Base-by-base conservation (phyloP, 2,329 filamentous ascomycete species). In the Pseudogymnoascus sp. region DNA sequence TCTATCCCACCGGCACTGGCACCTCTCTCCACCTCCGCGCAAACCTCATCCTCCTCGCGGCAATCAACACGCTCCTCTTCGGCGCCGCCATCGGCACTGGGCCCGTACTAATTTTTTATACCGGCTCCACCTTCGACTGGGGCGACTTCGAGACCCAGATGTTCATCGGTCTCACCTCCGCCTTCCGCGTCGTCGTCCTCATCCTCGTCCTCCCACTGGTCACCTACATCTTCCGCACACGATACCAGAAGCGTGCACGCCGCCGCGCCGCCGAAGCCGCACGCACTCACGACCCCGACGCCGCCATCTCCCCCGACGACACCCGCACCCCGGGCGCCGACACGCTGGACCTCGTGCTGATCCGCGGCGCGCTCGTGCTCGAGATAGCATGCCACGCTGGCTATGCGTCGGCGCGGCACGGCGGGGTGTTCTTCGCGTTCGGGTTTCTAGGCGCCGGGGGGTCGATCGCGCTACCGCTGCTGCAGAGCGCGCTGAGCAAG, bases 401-500 rank as follows among this genome's bases (percentile, higher is more conserved):
- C 2, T 97, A 92, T 69, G 77, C 86, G 0, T 72, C 91, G 48
- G 81, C 84, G 0, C 79, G 81, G 1, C 80, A 77, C 1, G 80
- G 83, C 2, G 73, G 76, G 0, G 65, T 89, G 0, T 94, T 96
- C 71, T 80, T 89, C 3, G 63, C 83, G 0, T 87, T 85, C 15
- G 92, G 90, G 55, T 77, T 89, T 45, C 67, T 92, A 15, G 86
- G 90, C 1, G 81, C 90, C 0, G 74, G 95, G 37, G 92, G 92
- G 21, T 92, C 92, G 1, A 85, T 97, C 48, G 92, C 88, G 0
- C 87, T 86, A 34, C 92, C 94, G 1, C 94, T 89, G 0, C 78
- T 95, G 57, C 90, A 95, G 69, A 86, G 89, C 1, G 82, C 88
- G 0, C 76, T 96, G 57, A 96, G 91, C 18, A 97, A 96, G 71